A percentile compares a stretch with the other conserved stretches of the same genome.
phyloP scores from a whole-genome alignment of 202 grass and related monocot genomes.

The Zizania palustris region DNA sequence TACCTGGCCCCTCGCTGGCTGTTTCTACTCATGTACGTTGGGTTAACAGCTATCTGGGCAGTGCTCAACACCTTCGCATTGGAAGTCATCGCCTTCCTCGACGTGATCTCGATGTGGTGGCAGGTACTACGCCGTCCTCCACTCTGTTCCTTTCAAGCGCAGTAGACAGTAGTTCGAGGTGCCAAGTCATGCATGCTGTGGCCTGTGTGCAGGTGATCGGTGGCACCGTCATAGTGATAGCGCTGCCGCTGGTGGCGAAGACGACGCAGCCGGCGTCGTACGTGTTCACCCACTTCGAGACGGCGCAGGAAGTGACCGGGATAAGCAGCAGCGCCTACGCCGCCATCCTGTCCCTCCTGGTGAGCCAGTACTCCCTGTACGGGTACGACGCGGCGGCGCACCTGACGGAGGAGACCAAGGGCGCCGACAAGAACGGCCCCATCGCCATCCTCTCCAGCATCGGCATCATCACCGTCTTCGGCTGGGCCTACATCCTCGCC shows the following conservation, averaged over 20 bases:
- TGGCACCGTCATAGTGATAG: conserved; percentile 74
- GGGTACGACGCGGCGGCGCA: conserved; percentile 97
- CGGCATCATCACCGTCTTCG: conserved; percentile 91
- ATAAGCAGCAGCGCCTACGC: conserved; percentile 76
- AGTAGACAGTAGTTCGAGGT: not conserved
- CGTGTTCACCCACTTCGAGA: conserved; percentile 87
- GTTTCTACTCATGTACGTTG: conserved; percentile 88
- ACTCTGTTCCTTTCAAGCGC: not conserved
- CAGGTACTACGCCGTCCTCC: conserved; percentile 51
- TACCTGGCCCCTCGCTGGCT: conserved; percentile 77
- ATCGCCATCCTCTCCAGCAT: conserved; percentile 97
- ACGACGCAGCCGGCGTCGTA: conserved; percentile 81
- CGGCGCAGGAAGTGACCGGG: conserved; percentile 62
- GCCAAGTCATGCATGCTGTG: not conserved
- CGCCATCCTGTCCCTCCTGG: conserved; percentile 73
- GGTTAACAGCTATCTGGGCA: conserved; percentile 82
- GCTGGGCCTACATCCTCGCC: conserved; percentile 96
- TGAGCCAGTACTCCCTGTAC: conserved; percentile 97
- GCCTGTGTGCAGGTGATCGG: conserved; percentile 72
- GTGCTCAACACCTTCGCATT: conserved; percentile 96
- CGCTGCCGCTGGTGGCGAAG: conserved; percentile 82
- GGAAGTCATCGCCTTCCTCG: conserved; percentile 92
- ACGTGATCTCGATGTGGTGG: conserved; percentile 98
- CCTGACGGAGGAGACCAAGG: conserved; percentile 95
- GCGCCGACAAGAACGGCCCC: conserved; percentile 88